Evolutionary conservation across 2,329 filamentous ascomycete genomes (phyloP).

Genomic region (Cercospora beticola): DNA sequence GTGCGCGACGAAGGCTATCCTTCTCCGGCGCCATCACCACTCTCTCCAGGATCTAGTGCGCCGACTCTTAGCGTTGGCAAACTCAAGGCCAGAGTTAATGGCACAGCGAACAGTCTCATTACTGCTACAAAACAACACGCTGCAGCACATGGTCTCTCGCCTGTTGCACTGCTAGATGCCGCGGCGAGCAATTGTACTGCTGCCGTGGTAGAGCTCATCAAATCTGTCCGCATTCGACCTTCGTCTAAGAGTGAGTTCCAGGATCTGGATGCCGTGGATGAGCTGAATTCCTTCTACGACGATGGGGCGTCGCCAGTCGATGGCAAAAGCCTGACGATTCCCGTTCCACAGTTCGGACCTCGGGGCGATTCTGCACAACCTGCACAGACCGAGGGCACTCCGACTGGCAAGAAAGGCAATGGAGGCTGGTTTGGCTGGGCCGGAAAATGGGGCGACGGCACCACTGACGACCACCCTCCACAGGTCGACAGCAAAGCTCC

Average conservation of each 20-base stretch:
- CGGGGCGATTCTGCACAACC: conserved; percentile 1
- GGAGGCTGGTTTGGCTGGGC: conserved; percentile 30
- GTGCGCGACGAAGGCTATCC: conserved; percentile 48
- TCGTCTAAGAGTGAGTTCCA: conserved; percentile 27
- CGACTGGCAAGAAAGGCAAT: conserved; percentile 17
- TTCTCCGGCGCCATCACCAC: conserved; percentile 34
- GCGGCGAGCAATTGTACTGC: conserved; percentile 87
- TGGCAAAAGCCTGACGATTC: conserved; percentile 16
- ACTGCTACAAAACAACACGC: conserved; percentile 93
- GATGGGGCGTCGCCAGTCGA: conserved; percentile 18
- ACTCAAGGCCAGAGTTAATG: conserved; percentile 79
- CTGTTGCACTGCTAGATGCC: conserved; percentile 89
- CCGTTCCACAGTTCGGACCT: conserved; percentile 15
- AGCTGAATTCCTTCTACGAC: conserved; percentile 30
- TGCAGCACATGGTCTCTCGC: conserved; percentile 76
- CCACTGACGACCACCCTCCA: conserved; percentile 11
- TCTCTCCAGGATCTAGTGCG: conserved; percentile 17
- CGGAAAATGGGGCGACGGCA: conserved; percentile 25
- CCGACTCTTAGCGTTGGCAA: conserved; percentile 43
- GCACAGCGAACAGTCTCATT: conserved; percentile 91
- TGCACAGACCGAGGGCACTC: background rate
- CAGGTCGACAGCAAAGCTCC: conserved; percentile 9
- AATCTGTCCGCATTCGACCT: conserved; percentile 73
- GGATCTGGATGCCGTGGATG: conserved; percentile 27
- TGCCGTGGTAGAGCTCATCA: conserved; percentile 81